Base-by-base conservation (phyloP, 2,329 filamentous ascomycete genomes). In the Dactylonectria estremocensis region DNA sequence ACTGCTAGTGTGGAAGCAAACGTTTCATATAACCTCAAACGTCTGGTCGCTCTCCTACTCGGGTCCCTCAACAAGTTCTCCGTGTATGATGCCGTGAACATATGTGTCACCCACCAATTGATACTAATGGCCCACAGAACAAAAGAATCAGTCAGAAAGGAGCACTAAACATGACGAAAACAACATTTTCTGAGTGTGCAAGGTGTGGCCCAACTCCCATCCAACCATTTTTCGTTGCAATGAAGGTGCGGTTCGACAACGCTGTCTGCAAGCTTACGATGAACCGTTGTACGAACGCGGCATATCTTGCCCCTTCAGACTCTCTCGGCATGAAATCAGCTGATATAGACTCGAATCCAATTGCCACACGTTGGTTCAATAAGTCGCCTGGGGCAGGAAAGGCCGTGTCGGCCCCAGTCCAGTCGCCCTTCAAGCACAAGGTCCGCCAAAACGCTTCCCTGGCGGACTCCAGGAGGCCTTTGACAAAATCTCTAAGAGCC, bases 31-130 rank as follows among this genome's bases (percentile, higher is more conserved):
- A 7, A 28, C 7, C 24, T 28, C 24, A 28, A 28, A 28, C 7
- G 4, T 28, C 24, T 28, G 4, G 4, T 28, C 24, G 24, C 7
- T 28, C 24, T 28, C 24, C 24, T 28, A 7, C 4, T 4, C 24
- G 7, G 7, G 24, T 28, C 24, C 24, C 24, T 28, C 37, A 14
- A 46, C 37, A 22, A 57, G 40, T n/a, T 59, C 61, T 18, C 61
- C 61, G 2, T 53, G 49, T 54, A 59, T 64, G 20, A 64, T 37
- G 18, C 61, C 61, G 22, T 64, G 54, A 11, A 64, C 35, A 37
- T 64, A 64, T 20, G 46, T 46, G 8, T 64, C 61, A 14, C 61
- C 61, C 22, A 64, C 61, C 3, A 64, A 14, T 31, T 13, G n/a
- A 45, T 64, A 59, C 13, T 58, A 20, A 16, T 8, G 28, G 11